phyloP scores from a whole-genome alignment of 495 filamentous ascomycete genomes.

The Penicillium bialowiezense region DNA sequence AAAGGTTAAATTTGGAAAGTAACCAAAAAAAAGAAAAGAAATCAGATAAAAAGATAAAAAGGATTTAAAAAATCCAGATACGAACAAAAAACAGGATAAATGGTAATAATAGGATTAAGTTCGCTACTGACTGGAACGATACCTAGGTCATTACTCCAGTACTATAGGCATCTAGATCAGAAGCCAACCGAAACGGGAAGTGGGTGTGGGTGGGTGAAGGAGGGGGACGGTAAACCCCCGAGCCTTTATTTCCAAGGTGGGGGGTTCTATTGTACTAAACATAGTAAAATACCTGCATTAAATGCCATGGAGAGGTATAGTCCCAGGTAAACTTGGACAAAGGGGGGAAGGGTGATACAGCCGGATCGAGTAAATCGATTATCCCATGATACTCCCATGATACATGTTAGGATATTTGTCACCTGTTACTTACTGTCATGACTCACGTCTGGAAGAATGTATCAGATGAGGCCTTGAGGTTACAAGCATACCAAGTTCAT shows the following conservation, averaged over 20 bases:
- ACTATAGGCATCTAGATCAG: not conserved
- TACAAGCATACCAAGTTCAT: conserved; percentile 19
- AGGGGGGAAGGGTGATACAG: conserved; percentile 33
- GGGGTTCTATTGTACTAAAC: conserved; percentile 1
- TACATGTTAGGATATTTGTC: conserved; percentile 33
- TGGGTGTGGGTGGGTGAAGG: conserved; percentile 10
- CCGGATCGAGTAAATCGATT: conserved; percentile 23
- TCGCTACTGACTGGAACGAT: not conserved
- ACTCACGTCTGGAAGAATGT: conserved; percentile 39
- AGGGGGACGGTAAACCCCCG: conserved; percentile 22
- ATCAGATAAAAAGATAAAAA: too few species aligned
- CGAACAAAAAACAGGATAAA: not conserved
- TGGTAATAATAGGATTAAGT: not conserved
- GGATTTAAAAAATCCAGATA: not conserved
- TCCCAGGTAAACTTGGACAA: conserved; percentile 16
- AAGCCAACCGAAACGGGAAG: not conserved
- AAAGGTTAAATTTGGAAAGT: too few species aligned
- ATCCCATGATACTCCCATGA: conserved; percentile 22
- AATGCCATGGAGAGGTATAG: too few species aligned
- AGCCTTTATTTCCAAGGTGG: conserved; percentile 13
- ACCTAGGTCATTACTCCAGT: too few species aligned
- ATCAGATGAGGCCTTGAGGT: conserved; percentile 38
- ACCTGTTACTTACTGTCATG: conserved; percentile 37
- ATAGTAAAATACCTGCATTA: not conserved
- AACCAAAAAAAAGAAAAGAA: too few species aligned